Conservation (phyloP, 2,329 filamentous ascomycete genomes). For the Monosporascus sp. region DNA sequence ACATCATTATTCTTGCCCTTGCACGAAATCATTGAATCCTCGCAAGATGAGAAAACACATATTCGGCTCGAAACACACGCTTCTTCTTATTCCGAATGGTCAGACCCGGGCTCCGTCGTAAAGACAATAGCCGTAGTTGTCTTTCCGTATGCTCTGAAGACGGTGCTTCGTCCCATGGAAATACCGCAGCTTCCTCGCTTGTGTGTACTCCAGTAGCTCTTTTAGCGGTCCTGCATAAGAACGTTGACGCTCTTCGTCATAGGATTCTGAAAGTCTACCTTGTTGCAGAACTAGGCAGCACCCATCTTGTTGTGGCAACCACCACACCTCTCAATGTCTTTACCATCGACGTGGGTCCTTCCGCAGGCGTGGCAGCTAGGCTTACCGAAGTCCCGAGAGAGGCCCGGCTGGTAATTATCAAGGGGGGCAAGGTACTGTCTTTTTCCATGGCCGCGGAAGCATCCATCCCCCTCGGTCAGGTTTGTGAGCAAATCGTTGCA, state of each 20-base stretch:
- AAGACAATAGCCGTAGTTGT: background rate
- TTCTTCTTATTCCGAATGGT: background rate
- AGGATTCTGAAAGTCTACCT: conserved; percentile 3
- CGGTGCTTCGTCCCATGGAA: background rate
- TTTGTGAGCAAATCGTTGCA: background rate
- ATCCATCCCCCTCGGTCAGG: conserved; percentile 1
- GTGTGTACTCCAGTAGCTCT: conserved; percentile 7
- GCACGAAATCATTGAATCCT: too few species aligned
- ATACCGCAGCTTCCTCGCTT: background rate
- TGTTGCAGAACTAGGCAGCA: conserved; percentile 12
- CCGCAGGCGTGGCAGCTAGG: conserved; percentile 19
- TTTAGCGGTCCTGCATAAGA: conserved; percentile 9
- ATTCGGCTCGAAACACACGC: background rate
- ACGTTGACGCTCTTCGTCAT: background rate
- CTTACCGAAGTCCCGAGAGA: conserved; percentile 10
- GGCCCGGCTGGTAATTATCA: conserved; percentile 13
- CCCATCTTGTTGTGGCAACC: conserved; percentile 5
- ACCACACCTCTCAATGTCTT: conserved; percentile 4
- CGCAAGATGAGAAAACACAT: background rate
- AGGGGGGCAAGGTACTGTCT: conserved; percentile 16
- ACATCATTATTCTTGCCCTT: too few species aligned
- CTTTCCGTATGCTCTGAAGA: background rate
- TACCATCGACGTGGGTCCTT: conserved; percentile 10
- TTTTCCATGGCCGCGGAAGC: conserved; percentile 11
- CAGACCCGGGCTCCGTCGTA: background rate